phyloP scores from a whole-genome alignment of 345 rosid species.

The Psidium friedrichsthalianum region DNA sequence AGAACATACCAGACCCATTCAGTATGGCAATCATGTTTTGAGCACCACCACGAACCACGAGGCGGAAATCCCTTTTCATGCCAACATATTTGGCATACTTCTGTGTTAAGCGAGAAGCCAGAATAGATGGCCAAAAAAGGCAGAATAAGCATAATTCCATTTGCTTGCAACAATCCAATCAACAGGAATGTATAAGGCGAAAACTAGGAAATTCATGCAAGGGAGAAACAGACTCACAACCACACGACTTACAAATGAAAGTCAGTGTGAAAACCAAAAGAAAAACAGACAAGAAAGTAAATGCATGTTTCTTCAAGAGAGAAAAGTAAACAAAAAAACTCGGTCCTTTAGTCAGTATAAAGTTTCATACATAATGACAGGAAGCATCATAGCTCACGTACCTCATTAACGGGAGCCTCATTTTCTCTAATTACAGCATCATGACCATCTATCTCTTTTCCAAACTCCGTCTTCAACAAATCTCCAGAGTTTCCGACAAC shows the following conservation, averaged over 20 bases:
- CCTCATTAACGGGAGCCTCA: not conserved
- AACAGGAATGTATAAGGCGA: not conserved
- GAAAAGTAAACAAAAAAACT: not conserved
- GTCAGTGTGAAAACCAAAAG: not conserved
- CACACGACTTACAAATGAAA: not conserved
- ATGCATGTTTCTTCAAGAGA: not conserved
- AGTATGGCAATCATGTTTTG: constrained; percentile 83
- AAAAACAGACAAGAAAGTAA: not conserved
- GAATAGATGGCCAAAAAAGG: not conserved
- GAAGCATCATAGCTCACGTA: not conserved
- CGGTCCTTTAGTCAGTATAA: not conserved
- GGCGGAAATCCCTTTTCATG: constrained; percentile 85
- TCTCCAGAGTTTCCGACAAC: no score
- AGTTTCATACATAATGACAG: not conserved
- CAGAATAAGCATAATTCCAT: constrained; percentile 8
- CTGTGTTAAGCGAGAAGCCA: constrained; percentile 15
- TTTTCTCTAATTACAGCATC: no score
- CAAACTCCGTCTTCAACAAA: no score
- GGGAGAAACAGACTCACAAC: not conserved
- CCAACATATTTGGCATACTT: constrained; percentile 91
- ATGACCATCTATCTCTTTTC: no score
- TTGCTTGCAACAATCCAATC: not conserved
- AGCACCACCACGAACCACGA: constrained; percentile 96
- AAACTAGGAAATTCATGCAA: not conserved
- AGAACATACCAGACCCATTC: constrained; percentile 59